These are phyloP conservation scores for Entrophospora sp. DNA, from an alignment of 192 early-diverging fungal genomes.

Conservation along the genomic window DNA sequence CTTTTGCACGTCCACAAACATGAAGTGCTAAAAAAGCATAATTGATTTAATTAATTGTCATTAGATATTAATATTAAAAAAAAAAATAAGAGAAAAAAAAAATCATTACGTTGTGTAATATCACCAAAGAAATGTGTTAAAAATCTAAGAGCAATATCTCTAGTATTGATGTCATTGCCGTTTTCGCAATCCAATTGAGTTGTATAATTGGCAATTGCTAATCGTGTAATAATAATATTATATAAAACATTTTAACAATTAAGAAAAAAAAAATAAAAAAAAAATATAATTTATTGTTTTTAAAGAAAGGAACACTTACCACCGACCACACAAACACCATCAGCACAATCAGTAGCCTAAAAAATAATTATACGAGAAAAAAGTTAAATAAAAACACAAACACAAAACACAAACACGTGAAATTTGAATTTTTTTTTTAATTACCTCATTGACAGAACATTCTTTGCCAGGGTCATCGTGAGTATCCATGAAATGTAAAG, in stretches of 20 bases:
- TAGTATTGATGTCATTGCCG: neutral
- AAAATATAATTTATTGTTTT: neutral
- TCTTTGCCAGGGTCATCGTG: neutral
- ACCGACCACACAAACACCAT: neutral
- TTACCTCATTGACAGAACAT: neutral
- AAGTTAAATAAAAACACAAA: too few species aligned
- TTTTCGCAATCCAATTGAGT: neutral
- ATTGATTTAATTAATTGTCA: too few species aligned
- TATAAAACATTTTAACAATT: too few species aligned
- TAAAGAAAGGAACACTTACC: neutral
- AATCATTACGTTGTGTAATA: neutral
- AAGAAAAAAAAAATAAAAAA: neutral
- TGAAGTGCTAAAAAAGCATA: too few species aligned
- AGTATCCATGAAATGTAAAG: neutral
- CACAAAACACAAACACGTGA: too few species aligned
- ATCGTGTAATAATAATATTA: too few species aligned
- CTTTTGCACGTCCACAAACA: too few species aligned
- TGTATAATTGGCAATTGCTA: conserved; percentile 10
- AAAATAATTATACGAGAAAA: too few species aligned
- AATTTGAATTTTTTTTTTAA: too few species aligned
- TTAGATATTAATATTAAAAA: too few species aligned
- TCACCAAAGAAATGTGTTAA: too few species aligned
- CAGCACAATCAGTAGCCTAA: neutral
- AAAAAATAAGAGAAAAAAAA: neutral
- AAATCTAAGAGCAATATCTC: too few species aligned